Percentiles rank a stretch among this genome's conserved stretches.
These are phyloP conservation scores for Pseudogymnoascus sp. DNA, from an alignment of 2,329 filamentous ascomycete species.

Conservation along the genomic window DNA sequence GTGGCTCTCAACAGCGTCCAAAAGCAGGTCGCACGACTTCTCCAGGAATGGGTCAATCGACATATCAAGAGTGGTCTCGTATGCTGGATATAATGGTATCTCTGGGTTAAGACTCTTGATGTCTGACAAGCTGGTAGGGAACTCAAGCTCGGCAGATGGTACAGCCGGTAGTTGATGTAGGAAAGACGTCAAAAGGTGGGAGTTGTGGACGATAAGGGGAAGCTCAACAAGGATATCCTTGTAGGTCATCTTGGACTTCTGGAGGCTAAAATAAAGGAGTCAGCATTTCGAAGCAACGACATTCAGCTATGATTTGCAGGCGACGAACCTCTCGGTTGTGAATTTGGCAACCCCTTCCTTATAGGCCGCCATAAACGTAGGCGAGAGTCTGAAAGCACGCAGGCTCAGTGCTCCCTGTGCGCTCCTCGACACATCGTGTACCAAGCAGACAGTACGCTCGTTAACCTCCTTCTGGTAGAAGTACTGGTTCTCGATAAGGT, in stretches of 20 bases:
- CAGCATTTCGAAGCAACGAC: background rate
- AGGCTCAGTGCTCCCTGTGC: slow-evolving; percentile 86
- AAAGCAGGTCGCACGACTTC: slow-evolving; percentile 92
- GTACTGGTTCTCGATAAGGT: slow-evolving; percentile 96
- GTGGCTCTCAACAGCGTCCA: slow-evolving; percentile 95
- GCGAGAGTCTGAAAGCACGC: slow-evolving; percentile 84
- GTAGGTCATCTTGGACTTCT: slow-evolving; percentile 90
- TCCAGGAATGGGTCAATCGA: slow-evolving; percentile 96
- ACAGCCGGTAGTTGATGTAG: slow-evolving; percentile 80
- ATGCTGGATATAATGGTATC: slow-evolving; percentile 74
- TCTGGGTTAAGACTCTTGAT: slow-evolving; percentile 58
- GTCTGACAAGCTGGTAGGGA: slow-evolving; percentile 72
- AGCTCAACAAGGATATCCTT: slow-evolving; percentile 90
- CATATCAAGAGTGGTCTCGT: slow-evolving; percentile 75
- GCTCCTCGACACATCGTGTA: slow-evolving; percentile 93
- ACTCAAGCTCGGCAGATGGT: slow-evolving; percentile 59
- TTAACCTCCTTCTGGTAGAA: slow-evolving; percentile 93
- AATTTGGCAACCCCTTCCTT: slow-evolving; percentile 83
- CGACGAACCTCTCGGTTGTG: slow-evolving; percentile 79
- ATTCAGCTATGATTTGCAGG: slow-evolving; percentile 13
- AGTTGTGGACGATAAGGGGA: slow-evolving; percentile 88
- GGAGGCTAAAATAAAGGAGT: slow-evolving; percentile 52
- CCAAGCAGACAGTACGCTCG: slow-evolving; percentile 77
- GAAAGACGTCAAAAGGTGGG: slow-evolving; percentile 90
- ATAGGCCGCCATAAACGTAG: slow-evolving; percentile 79